A percentile compares a stretch with the other conserved stretches of the same genome.
These are phyloP conservation scores for bread wheat (Triticum aestivum) DNA, from an alignment of 176 grass and related monocot genomes.

Conservation along the genomic window IWGSC_CS_RefSeq_v2.1 NC_057812.1:89842786-89843285, in stretches of 20 bases:
- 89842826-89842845: too few relatives aligned
- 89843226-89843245: not conserved
- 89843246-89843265: too few relatives aligned
- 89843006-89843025: slow-evolving; percentile 39
- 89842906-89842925: slow-evolving; percentile 12
- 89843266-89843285: too few relatives aligned
- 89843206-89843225: not conserved
- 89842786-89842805: not conserved
- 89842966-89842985: slow-evolving; percentile 24
- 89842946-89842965: slow-evolving; percentile 1
- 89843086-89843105: not conserved
- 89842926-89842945: not conserved
- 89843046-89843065: not conserved
- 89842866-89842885: not conserved
- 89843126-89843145: not conserved
- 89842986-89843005: not conserved
- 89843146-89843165: slow-evolving; percentile 8
- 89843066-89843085: not conserved
- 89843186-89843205: not conserved
- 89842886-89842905: not conserved
- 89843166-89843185: slow-evolving; percentile 11
- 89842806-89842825: too few relatives aligned
- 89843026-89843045: not conserved
- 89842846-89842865: not conserved
- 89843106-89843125: not conserved